phyloP scores from a whole-genome alignment of 2,329 filamentous ascomycete genomes.

The Apiospora aurea region DNA sequence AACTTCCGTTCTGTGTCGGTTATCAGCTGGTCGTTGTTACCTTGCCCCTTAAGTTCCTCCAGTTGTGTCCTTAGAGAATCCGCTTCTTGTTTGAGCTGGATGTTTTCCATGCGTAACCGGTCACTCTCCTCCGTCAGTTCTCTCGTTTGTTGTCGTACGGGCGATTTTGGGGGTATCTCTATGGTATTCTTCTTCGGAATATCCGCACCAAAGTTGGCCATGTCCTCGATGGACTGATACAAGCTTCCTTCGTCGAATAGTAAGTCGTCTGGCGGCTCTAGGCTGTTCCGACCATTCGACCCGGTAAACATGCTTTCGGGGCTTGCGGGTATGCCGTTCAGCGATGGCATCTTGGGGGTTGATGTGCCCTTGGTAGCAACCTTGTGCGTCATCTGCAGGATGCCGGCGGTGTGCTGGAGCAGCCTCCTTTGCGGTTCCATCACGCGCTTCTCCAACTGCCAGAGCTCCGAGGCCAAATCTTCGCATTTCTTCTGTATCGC shows the following conservation, averaged over 20 bases:
- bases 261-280: conserved; percentile 61
- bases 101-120: conserved; percentile 54
- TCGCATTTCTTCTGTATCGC: conserved; percentile 84
- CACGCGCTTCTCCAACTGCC: conserved; percentile 77
- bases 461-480: conserved; percentile 81
- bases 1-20: conserved; percentile 70
- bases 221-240: conserved; percentile 73
- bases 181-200: conserved; percentile 52
- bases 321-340: conserved; percentile 72
- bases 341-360: conserved; percentile 48
- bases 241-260: conserved; percentile 81
- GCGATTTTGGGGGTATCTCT: conserved; percentile 66
- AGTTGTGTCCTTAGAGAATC: conserved; percentile 44
- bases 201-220: conserved; percentile 48
- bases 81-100: conserved; percentile 44
- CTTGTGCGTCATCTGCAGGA: conserved; percentile 89
- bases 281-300: conserved; percentile 65
- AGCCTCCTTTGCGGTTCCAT: conserved; percentile 78
- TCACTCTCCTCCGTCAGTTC: conserved; percentile 58
- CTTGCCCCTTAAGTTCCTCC: conserved; percentile 45
- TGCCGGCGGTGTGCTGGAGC: conserved; percentile 89
- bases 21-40: conserved; percentile 56
- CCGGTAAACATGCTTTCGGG: conserved; percentile 80
- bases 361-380: conserved; percentile 66
- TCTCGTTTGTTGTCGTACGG: conserved; percentile 59